phyloP scores from a whole-genome alignment of 2,329 filamentous ascomycete species.

The Aspergillus clavatus region DNA sequence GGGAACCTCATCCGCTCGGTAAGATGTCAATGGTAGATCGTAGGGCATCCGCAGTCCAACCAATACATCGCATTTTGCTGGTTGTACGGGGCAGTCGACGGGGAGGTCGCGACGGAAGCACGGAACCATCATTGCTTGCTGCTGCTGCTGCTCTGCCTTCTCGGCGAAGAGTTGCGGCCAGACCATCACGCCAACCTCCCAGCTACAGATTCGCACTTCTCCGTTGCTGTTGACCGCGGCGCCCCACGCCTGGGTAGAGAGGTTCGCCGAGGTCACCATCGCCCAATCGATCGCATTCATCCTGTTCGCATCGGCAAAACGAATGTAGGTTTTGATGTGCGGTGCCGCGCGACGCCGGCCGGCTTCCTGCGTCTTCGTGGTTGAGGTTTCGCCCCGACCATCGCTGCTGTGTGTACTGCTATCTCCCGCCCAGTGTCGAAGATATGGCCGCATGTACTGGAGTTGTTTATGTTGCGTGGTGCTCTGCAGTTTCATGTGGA shows the following conservation, averaged over 20 bases:
- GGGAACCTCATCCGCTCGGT: constrained; percentile 60
- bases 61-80: constrained; percentile 29
- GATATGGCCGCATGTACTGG: constrained; percentile 62
- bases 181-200: constrained; percentile 76
- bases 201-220: constrained; percentile 69
- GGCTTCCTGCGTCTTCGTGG: constrained; percentile 39
- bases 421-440: constrained; percentile 73
- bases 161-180: constrained; percentile 61
- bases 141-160: constrained; percentile 30
- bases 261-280: constrained; percentile 81
- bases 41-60: constrained; percentile 81
- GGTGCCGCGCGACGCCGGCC: constrained; percentile 68
- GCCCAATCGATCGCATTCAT: constrained; percentile 69
- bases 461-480: constrained; percentile 68
- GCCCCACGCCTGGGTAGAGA: constrained; percentile 88
- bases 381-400: not conserved
- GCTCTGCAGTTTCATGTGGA: constrained; percentile 74
- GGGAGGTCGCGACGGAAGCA: constrained; percentile 62
- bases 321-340: constrained; percentile 85
- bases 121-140: constrained; percentile 55
- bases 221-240: constrained; percentile 53
- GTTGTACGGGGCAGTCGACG: not conserved
- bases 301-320: constrained; percentile 45
- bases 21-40: constrained; percentile 66
- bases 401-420: not conserved